Conservation (phyloP, 148 eudicot species). For the Linanthus parryae region DNA sequence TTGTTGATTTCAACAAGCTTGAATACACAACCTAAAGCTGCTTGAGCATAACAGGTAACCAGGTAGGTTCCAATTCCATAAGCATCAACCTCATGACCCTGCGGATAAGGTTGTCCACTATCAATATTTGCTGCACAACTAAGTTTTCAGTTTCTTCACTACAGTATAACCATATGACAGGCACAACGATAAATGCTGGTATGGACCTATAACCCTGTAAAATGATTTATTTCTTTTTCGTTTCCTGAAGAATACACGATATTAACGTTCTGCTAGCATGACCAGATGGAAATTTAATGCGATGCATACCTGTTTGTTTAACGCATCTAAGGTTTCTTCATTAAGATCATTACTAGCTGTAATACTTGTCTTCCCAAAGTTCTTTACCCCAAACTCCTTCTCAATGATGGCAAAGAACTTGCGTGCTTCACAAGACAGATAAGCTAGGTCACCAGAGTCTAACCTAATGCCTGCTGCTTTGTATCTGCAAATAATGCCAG, state of each 20-base stretch:
- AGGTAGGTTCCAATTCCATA: constrained; percentile 93
- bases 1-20: constrained; percentile 95
- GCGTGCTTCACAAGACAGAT: constrained; percentile 83
- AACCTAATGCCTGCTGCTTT: constrained; percentile 85
- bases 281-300: too few relatives aligned
- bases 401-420: constrained; percentile 71
- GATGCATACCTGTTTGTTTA: constrained; percentile 79
- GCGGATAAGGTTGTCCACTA: too few relatives aligned
- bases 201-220: too few relatives aligned
- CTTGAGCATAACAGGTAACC: constrained; percentile 98
- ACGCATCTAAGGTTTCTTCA: constrained; percentile 93
- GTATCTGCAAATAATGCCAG: constrained; percentile 44
- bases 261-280: too few relatives aligned
- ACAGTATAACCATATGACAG: too few relatives aligned
- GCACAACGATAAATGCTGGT: too few relatives aligned
- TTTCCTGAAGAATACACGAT: too few relatives aligned
- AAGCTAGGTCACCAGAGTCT: constrained; percentile 98
- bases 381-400: constrained; percentile 65
- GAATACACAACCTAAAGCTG: constrained; percentile 95
- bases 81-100: constrained; percentile 97
- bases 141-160: too few relatives aligned
- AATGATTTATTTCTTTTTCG: too few relatives aligned
- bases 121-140: too few relatives aligned
- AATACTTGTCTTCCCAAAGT: constrained; percentile 72
- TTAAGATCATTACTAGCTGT: constrained; percentile 98